A percentile compares a stretch with the other conserved stretches of the same genome.
Conservation (phyloP, 306 rosid genomes). For the Pterocarpus santalinus region DNA sequence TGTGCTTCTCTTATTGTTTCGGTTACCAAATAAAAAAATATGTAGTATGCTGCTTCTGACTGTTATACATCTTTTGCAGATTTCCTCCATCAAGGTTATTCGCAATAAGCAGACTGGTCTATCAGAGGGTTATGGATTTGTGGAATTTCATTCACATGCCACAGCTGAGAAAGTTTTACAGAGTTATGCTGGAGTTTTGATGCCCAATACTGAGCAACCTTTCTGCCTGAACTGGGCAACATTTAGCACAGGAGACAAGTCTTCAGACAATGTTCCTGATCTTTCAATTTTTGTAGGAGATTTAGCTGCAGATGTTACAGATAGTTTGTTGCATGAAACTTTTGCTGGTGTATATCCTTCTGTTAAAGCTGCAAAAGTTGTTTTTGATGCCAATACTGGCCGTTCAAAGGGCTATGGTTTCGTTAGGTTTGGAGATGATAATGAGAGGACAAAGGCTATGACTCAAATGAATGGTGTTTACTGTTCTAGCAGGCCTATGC, state of each 20-base stretch:
- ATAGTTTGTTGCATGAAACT: constrained; percentile 82
- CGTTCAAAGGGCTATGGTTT: constrained; percentile 99
- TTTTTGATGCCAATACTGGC: constrained; percentile 93
- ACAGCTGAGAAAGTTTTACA: constrained; percentile 91
- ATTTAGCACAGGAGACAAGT: constrained; percentile 91
- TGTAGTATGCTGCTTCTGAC: constrained; percentile 10
- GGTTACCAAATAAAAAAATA: not conserved
- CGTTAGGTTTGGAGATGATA: constrained; percentile 96
- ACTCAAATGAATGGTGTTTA: constrained; percentile 88
- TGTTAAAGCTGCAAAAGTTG: constrained; percentile 97
- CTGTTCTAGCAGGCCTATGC: constrained; percentile 99
- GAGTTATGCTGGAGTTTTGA: constrained; percentile 70
- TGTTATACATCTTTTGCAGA: constrained; percentile 58
- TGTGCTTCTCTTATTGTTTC: constrained; percentile 22
- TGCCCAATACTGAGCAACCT: constrained; percentile 93
- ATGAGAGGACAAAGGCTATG: constrained; percentile 91
- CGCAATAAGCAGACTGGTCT: constrained; percentile 86
- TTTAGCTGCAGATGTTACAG: constrained; percentile 97
- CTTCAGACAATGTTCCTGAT: constrained; percentile 91
- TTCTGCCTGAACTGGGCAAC: constrained; percentile 99
- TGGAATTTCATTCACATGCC: constrained; percentile 80
- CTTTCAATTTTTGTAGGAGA: constrained; percentile 99
- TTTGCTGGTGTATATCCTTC: constrained; percentile 88
- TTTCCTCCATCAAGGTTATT: constrained; percentile 82
- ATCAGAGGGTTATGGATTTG: constrained; percentile 98